Percentiles rank a stretch among this genome's conserved stretches.
These are phyloP conservation scores for Diplodia mutila DNA, from an alignment of 2,329 filamentous ascomycete genomes.

Conservation along the genomic window DNA sequence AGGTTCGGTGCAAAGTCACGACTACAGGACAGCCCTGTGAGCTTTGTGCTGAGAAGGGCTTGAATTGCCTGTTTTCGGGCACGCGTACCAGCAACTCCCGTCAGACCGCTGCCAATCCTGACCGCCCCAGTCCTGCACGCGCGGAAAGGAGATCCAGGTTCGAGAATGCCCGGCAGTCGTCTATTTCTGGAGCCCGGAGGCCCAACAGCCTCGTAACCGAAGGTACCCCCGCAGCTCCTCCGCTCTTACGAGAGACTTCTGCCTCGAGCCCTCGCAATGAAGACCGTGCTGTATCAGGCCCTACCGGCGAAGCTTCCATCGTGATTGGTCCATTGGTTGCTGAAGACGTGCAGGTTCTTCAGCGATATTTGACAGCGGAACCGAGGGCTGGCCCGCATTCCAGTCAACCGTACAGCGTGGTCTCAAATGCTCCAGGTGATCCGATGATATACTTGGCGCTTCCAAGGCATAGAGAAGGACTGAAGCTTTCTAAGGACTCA, in stretches of 20 bases:
- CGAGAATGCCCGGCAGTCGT: slow-evolving; percentile 32
- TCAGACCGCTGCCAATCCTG: slow-evolving; percentile 29
- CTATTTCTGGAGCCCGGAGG: slow-evolving; percentile 32
- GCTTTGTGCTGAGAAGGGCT: slow-evolving; percentile 43
- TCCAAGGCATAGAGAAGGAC: slow-evolving; percentile 53
- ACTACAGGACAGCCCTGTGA: slow-evolving; percentile 45
- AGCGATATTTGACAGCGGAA: slow-evolving; percentile 44
- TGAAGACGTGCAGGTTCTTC: slow-evolving; percentile 47
- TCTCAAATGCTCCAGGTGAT: slow-evolving; percentile 50
- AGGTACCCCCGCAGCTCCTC: slow-evolving; percentile 29
- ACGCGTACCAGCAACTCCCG: slow-evolving; percentile 24
- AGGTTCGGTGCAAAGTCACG: slow-evolving; percentile 48
- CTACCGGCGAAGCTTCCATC: slow-evolving; percentile 42
- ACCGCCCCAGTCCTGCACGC: slow-evolving; percentile 30
- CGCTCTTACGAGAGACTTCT: background rate
- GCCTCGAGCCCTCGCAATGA: background rate
- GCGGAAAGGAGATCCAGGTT: slow-evolving; percentile 36
- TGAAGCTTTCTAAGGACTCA: slow-evolving; percentile 39
- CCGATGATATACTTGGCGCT: slow-evolving; percentile 51
- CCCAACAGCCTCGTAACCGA: slow-evolving; percentile 37
- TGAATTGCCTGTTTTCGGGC: slow-evolving; percentile 44
- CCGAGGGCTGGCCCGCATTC: slow-evolving; percentile 31
- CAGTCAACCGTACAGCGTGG: slow-evolving; percentile 53
- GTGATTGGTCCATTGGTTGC: slow-evolving; percentile 47
- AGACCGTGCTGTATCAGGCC: slow-evolving; percentile 26